Base-by-base conservation (phyloP, 129 eudicot genomes). In the Pittosporum tobira region DNA sequence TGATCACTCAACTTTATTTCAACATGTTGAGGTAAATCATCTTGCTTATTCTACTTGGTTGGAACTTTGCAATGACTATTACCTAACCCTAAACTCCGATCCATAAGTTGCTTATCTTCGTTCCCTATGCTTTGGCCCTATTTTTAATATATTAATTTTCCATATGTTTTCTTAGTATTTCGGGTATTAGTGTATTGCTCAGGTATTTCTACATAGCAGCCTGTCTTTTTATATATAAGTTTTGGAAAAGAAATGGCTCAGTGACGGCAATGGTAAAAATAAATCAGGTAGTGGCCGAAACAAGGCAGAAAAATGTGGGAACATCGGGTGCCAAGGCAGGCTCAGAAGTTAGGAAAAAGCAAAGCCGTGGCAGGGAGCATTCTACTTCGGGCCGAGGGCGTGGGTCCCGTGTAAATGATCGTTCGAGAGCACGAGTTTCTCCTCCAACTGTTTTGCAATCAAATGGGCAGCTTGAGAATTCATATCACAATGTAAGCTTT, bases 391-490 rank as follows among this genome's bases (percentile, higher is more conserved):
- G 87, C 55, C 75, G 88, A 68, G 94, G 85, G 29, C 90, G 94
- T 77, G 95, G 94, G 26, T 57, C 80, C 67, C 71, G 76, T 45
- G 74, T 46, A 44, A 71, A 61, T 69, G 94, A 85, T 76, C 95
- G 79, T 61, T 68, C 81, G 9, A 81, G 38, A 71, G 57, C 36
- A 18, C 86, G 73, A 67, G 66, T 48, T 50, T 72, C 82, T 36
- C 68, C 72, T 56, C 51, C 48, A 14, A 47, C 53, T 3, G 69
- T 54, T 48, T 59, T 70, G 19, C 57, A 70, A 27, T 71, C 81
- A 73, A 91, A 91, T 77, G 98, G 98, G 48, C 84, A 71, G 68
- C 73, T 48, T 11, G 90, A 79, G 38, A 88, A 71, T 71, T 69
- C 85, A 51, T 67, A 63, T 77, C 66, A 64, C 2, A 81, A 83